Evolutionary conservation across 2,329 filamentous ascomycete species (phyloP).

Genomic region (Aspergillus carbonarius): DNA sequence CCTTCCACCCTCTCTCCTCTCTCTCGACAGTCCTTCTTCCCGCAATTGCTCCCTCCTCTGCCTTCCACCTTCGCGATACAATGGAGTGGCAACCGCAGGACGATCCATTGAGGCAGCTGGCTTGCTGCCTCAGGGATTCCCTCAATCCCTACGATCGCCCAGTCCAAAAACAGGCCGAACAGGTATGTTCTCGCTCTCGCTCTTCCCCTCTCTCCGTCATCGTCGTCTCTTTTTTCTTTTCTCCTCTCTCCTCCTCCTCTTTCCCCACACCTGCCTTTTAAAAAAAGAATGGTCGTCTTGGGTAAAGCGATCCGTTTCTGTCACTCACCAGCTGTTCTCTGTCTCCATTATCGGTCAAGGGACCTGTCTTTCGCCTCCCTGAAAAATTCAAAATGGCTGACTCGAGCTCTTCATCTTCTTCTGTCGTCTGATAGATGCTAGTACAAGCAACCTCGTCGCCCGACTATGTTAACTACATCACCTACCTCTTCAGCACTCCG

Average conservation of each 20-base stretch:
- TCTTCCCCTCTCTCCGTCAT: not conserved
- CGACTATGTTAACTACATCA: slow-evolving; percentile 96
- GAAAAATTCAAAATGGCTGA: slow-evolving; percentile 20
- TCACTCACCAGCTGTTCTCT: not conserved
- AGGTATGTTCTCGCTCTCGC: slow-evolving; percentile 57
- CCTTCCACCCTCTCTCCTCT: slow-evolving; percentile 6
- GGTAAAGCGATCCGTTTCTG: not conserved
- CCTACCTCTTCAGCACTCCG: slow-evolving; percentile 78
- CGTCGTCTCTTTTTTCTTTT: slow-evolving; percentile 8
- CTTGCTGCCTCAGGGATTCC: slow-evolving; percentile 86
- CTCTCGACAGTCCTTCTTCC: slow-evolving; percentile 11
- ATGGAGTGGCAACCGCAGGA: slow-evolving; percentile 94
- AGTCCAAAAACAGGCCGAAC: slow-evolving; percentile 85
- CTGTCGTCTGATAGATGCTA: slow-evolving; percentile 69
- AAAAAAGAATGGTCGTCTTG: not conserved
- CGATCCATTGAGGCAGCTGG: slow-evolving; percentile 85
- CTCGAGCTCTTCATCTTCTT: not conserved
- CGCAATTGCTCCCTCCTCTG: slow-evolving; percentile 9
- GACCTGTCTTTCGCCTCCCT: not conserved
- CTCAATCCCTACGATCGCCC: slow-evolving; percentile 77
- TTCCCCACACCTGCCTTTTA: not conserved
- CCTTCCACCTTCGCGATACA: slow-evolving; percentile 7
- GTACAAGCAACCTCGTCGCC: slow-evolving; percentile 81
- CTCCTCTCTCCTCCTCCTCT: slow-evolving; percentile 1
- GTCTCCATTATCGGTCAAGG: not conserved